phyloP scores from a whole-genome alignment of 306 rosid species.

The Corylus americana region DNA sequence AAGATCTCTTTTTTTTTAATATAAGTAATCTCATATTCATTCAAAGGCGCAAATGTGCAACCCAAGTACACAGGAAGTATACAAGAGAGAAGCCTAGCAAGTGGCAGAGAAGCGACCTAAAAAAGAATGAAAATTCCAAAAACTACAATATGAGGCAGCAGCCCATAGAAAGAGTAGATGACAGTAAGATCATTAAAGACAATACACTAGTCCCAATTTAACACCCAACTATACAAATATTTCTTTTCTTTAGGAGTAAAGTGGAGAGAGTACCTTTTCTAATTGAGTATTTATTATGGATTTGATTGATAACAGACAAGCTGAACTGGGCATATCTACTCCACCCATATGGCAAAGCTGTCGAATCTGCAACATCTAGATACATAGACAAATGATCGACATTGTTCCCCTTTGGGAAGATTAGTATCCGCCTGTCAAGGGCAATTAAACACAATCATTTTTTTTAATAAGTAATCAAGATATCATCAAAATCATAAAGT shows the following conservation, averaged over 20 bases:
- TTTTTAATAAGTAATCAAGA: too few species aligned
- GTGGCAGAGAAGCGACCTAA: too few species aligned
- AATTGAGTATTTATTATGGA: constrained; percentile 31
- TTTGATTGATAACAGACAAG: constrained; percentile 36
- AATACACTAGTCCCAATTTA: neutral
- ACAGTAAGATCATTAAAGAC: neutral
- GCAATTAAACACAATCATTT: neutral
- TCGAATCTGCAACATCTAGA: constrained; percentile 42
- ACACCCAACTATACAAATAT: neutral
- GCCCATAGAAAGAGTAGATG: neutral
- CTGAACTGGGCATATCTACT: constrained; percentile 42
- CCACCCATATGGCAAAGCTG: constrained; percentile 39
- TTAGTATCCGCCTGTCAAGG: constrained; percentile 36
- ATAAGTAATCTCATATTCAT: too few species aligned
- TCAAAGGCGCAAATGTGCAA: too few species aligned
- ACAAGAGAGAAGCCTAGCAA: too few species aligned
- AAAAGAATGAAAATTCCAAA: too few species aligned
- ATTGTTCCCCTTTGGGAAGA: constrained; percentile 45
- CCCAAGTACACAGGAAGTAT: too few species aligned
- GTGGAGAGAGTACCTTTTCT: constrained; percentile 37
- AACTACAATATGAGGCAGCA: too few species aligned
- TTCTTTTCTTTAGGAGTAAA: neutral
- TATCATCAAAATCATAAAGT: too few species aligned
- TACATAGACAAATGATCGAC: constrained; percentile 42
- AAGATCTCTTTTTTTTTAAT: too few species aligned